Percentiles rank a stretch among this genome's conserved stretches.
These are phyloP conservation scores for Ciborinia camelliae DNA, from an alignment of 2,329 filamentous ascomycete genomes.

Conservation along the genomic window DNA sequence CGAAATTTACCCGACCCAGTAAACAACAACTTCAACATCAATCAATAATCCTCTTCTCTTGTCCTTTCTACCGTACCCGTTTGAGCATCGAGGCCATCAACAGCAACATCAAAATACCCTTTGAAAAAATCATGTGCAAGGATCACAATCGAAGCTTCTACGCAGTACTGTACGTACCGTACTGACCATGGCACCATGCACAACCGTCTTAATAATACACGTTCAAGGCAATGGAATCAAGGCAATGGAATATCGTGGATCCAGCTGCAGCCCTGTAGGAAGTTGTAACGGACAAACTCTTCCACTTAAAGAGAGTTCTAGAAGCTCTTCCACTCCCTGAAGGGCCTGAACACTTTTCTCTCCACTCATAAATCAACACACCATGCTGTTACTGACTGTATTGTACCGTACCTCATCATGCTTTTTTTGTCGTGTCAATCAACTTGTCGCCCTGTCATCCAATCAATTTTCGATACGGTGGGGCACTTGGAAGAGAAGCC, in stretches of 20 bases:
- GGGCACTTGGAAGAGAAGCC: not conserved
- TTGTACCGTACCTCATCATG: not conserved
- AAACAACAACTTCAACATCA: not conserved
- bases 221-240: too few species aligned
- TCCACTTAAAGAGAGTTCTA: not conserved
- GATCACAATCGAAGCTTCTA: not conserved
- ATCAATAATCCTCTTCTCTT: not conserved
- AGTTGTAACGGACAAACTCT: not conserved
- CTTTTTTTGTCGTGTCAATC: slow-evolving; percentile 1
- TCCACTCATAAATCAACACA: slow-evolving; percentile 15
- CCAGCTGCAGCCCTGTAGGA: slow-evolving; percentile 15
- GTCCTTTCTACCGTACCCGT: not conserved
- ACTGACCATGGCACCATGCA: too few species aligned
- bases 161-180: not conserved
- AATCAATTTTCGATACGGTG: slow-evolving; percentile 12
- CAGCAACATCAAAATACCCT: not conserved
- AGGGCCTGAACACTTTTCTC: not conserved
- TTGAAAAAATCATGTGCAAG: not conserved
- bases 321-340: not conserved
- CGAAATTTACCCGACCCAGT: not conserved
- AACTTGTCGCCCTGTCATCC: slow-evolving; percentile 18
- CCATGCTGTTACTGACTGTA: not conserved
- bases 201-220: not conserved
- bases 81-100: not conserved
- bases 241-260: slow-evolving; percentile 13